Evolutionary conservation across 108 stramenopile genomes (phyloP).

Genomic region (Fistulifera pelliculosa): DNA sequence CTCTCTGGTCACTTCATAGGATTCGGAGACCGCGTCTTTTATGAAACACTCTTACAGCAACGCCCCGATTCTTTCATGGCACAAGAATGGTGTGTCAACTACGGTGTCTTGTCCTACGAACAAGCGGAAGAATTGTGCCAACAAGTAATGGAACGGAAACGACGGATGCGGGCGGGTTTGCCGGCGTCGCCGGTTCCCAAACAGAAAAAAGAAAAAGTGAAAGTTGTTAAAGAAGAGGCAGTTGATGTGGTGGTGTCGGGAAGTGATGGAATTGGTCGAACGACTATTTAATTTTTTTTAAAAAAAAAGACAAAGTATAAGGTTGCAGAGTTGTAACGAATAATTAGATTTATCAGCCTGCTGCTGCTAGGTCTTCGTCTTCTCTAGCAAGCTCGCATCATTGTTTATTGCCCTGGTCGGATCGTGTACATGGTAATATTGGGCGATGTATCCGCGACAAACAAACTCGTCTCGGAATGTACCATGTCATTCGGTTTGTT

Average conservation of each 20-base stretch:
- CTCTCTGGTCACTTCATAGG: too few species aligned
- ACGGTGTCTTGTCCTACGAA: constrained; percentile 64
- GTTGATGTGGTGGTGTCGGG: constrained; percentile 56
- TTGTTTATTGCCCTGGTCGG: constrained; percentile 17
- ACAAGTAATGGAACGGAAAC: constrained; percentile 50
- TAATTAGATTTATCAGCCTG: too few species aligned
- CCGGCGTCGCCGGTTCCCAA: constrained; percentile 3
- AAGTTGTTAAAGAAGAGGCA: constrained; percentile 49
- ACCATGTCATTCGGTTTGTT: constrained; percentile 24
- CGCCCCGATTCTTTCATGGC: constrained; percentile 77
- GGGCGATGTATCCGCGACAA: constrained; percentile 55
- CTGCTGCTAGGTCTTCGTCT: too few species aligned
- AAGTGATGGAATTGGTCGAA: constrained; percentile 51
- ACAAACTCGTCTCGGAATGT: constrained; percentile 60
- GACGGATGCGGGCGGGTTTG: constrained; percentile 19
- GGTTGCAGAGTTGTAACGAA: too few species aligned
- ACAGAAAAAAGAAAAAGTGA: constrained; percentile 44
- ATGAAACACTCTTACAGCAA: constrained; percentile 70
- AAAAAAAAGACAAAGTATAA: too few species aligned
- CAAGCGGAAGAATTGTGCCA: constrained; percentile 49
- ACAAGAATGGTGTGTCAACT: constrained; percentile 83
- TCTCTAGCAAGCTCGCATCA: too few species aligned
- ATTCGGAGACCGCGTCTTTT: constrained; percentile 47
- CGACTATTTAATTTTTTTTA: constrained; percentile 47
- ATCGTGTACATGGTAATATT: constrained; percentile 60